Evolutionary conservation across 768 basidiomycete genomes (phyloP).

Genomic region (Panaeolus papilionaceus): DNA sequence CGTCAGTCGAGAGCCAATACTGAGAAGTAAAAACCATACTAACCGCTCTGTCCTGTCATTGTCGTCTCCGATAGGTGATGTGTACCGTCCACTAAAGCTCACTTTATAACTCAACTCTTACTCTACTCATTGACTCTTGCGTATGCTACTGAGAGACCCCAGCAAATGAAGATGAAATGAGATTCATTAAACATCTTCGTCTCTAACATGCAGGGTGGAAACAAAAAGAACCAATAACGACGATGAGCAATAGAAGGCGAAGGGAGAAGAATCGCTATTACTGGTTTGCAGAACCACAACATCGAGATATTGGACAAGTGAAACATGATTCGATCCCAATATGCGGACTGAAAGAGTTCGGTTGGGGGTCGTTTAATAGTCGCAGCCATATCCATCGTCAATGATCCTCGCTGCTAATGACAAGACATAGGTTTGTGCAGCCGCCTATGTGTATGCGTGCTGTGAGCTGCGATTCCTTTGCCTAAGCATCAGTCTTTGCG

Average conservation of each 20-base stretch:
- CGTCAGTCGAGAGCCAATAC: conserved; percentile 9
- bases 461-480: conserved; percentile 11
- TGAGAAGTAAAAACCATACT: conserved; percentile 14
- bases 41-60: conserved; percentile 28
- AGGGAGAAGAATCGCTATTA: conserved; percentile 12
- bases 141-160: conserved; percentile 23
- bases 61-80: conserved; percentile 13
- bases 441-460: conserved; percentile 13
- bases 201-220: conserved; percentile 25
- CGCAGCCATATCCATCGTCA: conserved; percentile 3
- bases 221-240: conserved; percentile 21
- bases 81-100: neutral
- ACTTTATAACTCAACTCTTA: neutral
- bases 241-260: conserved; percentile 17
- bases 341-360: conserved; percentile 7
- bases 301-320: conserved; percentile 12
- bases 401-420: conserved; percentile 12
- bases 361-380: conserved; percentile 9
- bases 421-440: conserved; percentile 7
- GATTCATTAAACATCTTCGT: conserved; percentile 25
- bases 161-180: conserved; percentile 29
- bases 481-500: neutral
- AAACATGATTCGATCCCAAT: conserved; percentile 13
- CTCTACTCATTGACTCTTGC: neutral
- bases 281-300: neutral